Percentiles rank a stretch among this genome's conserved stretches.
Conservation (phyloP, 306 rosid species). For the Lablab purpureus region DNA sequence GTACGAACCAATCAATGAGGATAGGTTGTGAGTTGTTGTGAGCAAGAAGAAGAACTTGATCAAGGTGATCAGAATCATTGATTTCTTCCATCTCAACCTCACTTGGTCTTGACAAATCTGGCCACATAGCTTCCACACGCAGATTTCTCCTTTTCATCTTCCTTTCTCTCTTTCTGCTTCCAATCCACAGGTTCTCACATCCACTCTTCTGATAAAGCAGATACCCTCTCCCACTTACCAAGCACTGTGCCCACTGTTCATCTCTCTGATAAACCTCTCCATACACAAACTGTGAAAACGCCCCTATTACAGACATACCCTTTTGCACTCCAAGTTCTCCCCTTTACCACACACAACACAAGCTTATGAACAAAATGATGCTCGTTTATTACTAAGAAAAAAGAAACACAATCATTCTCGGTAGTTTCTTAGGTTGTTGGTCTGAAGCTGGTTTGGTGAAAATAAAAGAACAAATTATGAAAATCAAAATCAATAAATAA, state of each 20-base stretch:
- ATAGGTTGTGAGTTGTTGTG: slow-evolving; percentile 66
- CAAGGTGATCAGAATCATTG: slow-evolving; percentile 69
- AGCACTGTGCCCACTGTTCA: slow-evolving; percentile 36
- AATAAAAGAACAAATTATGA: neutral
- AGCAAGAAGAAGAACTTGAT: slow-evolving; percentile 69
- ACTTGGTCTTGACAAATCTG: slow-evolving; percentile 66
- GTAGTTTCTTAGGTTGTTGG: neutral
- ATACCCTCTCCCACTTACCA: slow-evolving; percentile 40
- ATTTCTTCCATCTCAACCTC: slow-evolving; percentile 67
- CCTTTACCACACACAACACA: too few species aligned
- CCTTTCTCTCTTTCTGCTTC: slow-evolving; percentile 51
- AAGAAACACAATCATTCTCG: slow-evolving; percentile 6
- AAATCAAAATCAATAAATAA: neutral
- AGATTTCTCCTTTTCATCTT: slow-evolving; percentile 51
- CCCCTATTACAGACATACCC: slow-evolving; percentile 72
- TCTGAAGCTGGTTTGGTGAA: neutral
- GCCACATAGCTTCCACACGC: slow-evolving; percentile 65
- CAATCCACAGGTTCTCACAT: slow-evolving; percentile 48
- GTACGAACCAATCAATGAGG: slow-evolving; percentile 77
- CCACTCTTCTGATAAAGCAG: slow-evolving; percentile 40
- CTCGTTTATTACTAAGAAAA: neutral
- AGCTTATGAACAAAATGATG: too few species aligned
- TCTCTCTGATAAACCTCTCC: slow-evolving; percentile 61
- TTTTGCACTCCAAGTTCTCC: neutral
- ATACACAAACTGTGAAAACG: slow-evolving; percentile 60